Evolutionary conservation across 2,329 filamentous ascomycete genomes (phyloP).

Genomic region (Aspergillus quadrilineatus): DNA sequence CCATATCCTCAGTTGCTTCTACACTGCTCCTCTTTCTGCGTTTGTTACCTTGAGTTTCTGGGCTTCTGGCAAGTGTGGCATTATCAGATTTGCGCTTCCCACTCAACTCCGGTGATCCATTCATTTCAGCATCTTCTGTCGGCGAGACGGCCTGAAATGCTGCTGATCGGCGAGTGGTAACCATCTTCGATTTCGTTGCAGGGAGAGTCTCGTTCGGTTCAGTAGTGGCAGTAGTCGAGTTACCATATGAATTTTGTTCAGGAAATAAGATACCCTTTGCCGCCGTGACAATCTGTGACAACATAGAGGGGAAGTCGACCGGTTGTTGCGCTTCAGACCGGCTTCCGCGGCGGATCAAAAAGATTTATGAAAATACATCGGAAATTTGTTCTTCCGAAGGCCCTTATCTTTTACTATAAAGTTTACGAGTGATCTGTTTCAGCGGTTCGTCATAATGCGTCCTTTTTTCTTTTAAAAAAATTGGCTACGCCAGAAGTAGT

Average conservation of each 20-base stretch:
- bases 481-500: neutral
- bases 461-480: too few relatives aligned
- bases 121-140: conserved; percentile 16
- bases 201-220: conserved; percentile 6
- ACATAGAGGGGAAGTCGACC: conserved; percentile 35
- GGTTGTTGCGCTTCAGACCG: neutral
- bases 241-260: conserved; percentile 21
- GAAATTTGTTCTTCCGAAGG: conserved; percentile 8
- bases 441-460: neutral
- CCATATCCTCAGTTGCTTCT: conserved; percentile 17
- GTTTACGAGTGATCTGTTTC: too few relatives aligned
- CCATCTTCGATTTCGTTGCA: conserved; percentile 33
- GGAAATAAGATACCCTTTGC: conserved; percentile 41
- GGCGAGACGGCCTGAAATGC: conserved; percentile 22
- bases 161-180: conserved; percentile 33
- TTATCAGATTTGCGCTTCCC: conserved; percentile 37
- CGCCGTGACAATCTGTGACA: conserved; percentile 42
- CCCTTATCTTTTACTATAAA: neutral
- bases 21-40: conserved; percentile 33
- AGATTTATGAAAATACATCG: conserved; percentile 13
- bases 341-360: conserved; percentile 4
- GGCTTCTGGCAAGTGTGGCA: conserved; percentile 18
- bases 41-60: conserved; percentile 32
- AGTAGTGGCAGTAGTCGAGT: conserved; percentile 5
- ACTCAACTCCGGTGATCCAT: conserved; percentile 19